Evolutionary conservation across 257 asterid species (phyloP).

Genomic region (Ballota nigra): DNA sequence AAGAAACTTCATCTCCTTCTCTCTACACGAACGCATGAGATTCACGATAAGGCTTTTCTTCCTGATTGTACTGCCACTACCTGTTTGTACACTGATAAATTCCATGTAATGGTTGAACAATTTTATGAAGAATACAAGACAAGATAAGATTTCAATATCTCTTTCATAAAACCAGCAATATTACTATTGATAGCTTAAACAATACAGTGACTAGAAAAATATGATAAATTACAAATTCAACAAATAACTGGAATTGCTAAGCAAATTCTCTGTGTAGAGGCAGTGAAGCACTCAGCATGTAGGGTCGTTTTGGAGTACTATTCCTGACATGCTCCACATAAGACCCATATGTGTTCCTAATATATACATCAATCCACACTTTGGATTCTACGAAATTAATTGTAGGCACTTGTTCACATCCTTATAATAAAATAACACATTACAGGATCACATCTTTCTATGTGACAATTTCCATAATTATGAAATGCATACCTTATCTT

Average conservation of each 20-base stretch:
- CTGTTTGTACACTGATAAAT: constrained; percentile 86
- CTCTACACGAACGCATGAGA: constrained; percentile 92
- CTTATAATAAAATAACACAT: constrained; percentile 12
- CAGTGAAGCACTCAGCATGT: not conserved
- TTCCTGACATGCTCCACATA: constrained; percentile 2
- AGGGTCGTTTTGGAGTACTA: no score
- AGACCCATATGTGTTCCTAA: constrained; percentile 21
- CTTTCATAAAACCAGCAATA: not conserved
- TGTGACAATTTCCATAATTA: constrained; percentile 9
- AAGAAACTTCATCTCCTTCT: constrained; percentile 85
- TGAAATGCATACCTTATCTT: constrained; percentile 65
- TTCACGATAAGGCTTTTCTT: constrained; percentile 76
- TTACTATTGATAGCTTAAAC: constrained; percentile 13
- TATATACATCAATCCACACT: constrained; percentile 9
- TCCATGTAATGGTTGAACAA: constrained; percentile 32
- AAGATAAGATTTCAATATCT: constrained; percentile 10
- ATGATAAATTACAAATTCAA: constrained; percentile 12
- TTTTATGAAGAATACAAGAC: constrained; percentile 18
- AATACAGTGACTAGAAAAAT: not conserved
- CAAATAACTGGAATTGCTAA: not conserved
- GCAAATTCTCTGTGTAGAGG: constrained; percentile 1
- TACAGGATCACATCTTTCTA: constrained; percentile 11
- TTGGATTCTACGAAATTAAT: not conserved
- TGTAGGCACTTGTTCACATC: not conserved
- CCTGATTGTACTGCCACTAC: constrained; percentile 72